Base-by-base conservation (phyloP, 805 yeast species). In the Yarrowia bubula region DNA sequence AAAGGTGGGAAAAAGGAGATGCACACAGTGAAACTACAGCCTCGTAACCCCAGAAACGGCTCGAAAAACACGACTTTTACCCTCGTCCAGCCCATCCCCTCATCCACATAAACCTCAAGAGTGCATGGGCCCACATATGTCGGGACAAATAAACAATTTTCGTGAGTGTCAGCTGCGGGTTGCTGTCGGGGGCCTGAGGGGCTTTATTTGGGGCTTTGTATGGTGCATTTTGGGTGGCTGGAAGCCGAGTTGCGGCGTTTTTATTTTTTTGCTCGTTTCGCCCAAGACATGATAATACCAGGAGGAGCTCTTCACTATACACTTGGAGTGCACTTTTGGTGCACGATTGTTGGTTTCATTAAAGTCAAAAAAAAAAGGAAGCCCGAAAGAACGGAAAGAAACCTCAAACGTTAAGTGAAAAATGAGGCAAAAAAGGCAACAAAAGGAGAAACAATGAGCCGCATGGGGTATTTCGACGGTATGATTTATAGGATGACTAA, bases 121-220 rank as follows among this genome's bases (percentile, higher is more conserved):
- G 15, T 51, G 60, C 60, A 51, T 51, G 60, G 55, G 38, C 8
- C 55, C 35, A 47, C 58, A 51, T 37, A 43, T 18, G 60, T 51
- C 60, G 60, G 60, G 60, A 51, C 22, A 51, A 51, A 38, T 51
- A 37, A 51, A 51, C 58, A 51, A 51, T 51, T 51, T 51, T n/a
- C 11, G 35, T 18, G 58, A 51, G 14, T 37, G 58, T 13, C 35
- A 18, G 58, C 43, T 51, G 58, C 58, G 58, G 58, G 43, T 0
- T 31, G n/a, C 8, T 5, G 38, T 33, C 10, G 31, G 55, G 35
- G 35, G 22, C 3, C 9, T 9, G 28, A 22, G 13, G 31, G 13
- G 48, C 4, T 43, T 22, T 17, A 6, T 41, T 13, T 2, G 42
- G 1, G 42, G 14, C 42, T 38, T 11, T 38, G 15, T 14, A 14